Evolutionary conservation across 306 rosid species (phyloP).

Genomic region (Castanea crenata): DNA sequence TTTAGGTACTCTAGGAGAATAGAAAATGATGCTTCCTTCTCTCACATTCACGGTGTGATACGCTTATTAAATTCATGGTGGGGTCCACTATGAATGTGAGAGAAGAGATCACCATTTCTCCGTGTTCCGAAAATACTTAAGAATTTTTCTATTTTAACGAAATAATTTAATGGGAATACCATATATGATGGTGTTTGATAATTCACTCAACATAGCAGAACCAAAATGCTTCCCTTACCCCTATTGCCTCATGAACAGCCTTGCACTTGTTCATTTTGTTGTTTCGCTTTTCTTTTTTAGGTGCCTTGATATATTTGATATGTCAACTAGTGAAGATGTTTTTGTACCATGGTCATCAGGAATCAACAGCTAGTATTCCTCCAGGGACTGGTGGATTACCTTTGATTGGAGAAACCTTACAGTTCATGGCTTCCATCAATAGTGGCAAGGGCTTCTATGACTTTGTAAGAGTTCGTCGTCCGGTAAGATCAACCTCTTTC

Average conservation of each 20-base stretch:
- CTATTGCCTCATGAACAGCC: conserved; percentile 21
- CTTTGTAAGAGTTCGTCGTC: conserved; percentile 64
- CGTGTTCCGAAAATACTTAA: too few species aligned
- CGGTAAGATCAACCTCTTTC: conserved; percentile 25
- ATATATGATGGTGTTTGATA: not conserved
- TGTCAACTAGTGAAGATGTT: conserved; percentile 18
- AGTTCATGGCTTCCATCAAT: conserved; percentile 85
- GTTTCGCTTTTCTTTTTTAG: conserved; percentile 2
- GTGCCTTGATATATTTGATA: conserved; percentile 12
- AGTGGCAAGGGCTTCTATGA: conserved; percentile 67
- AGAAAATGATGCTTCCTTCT: too few species aligned
- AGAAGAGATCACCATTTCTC: too few species aligned
- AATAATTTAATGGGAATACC: too few species aligned
- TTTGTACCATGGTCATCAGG: conserved; percentile 12
- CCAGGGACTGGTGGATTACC: conserved; percentile 70
- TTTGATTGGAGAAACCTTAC: conserved; percentile 72
- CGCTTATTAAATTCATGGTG: too few species aligned
- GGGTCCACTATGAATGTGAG: too few species aligned
- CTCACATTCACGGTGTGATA: too few species aligned
- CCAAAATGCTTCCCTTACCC: conserved; percentile 42
- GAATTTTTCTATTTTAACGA: too few species aligned
- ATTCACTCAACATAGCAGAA: not conserved
- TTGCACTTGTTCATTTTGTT: not conserved
- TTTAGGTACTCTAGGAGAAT: too few species aligned
- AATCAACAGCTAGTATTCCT: conserved; percentile 34